phyloP scores from a whole-genome alignment of 345 rosid species.

The Boechera stricta region DNA sequence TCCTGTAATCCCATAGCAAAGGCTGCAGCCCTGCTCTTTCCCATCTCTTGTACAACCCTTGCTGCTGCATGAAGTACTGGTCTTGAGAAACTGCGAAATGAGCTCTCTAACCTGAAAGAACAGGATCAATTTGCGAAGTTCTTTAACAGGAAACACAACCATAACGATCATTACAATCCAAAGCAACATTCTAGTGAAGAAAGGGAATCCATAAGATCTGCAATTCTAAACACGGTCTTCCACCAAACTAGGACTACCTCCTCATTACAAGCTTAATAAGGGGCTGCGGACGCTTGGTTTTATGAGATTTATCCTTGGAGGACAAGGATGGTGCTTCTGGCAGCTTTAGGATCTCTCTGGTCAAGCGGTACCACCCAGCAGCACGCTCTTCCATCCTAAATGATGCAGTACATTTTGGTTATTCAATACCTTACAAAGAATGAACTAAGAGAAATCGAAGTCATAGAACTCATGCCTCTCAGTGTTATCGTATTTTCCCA shows the following conservation, averaged over 20 bases:
- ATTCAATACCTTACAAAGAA: conserved; percentile 23
- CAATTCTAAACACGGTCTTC: conserved; percentile 17
- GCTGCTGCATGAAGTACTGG: conserved; percentile 99
- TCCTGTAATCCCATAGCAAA: conserved; percentile 90
- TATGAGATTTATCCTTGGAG: conserved; percentile 79
- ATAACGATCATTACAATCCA: conserved; percentile 10
- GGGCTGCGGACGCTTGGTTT: conserved; percentile 94
- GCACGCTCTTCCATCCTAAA: conserved; percentile 95
- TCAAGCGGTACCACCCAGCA: conserved; percentile 96
- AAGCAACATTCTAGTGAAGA: conserved; percentile 26
- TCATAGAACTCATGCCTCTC: conserved; percentile 65
- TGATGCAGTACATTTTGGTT: conserved; percentile 28
- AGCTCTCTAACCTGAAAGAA: conserved; percentile 85
- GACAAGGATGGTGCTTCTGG: conserved; percentile 90
- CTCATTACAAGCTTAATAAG: conserved; percentile 98
- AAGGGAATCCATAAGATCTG: conserved; percentile 27
- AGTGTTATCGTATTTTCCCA: conserved; percentile 78
- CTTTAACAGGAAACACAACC: conserved; percentile 24
- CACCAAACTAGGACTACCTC: conserved; percentile 59
- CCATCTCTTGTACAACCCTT: conserved; percentile 99
- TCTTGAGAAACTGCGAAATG: conserved; percentile 98
- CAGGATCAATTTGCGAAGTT: conserved; percentile 23
- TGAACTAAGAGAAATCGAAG: conserved; percentile 26
- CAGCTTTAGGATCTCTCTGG: conserved; percentile 94
- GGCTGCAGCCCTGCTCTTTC: conserved; percentile 97